These are phyloP conservation scores for Cadophora gregata DNA, from an alignment of 2,329 filamentous ascomycete species.

Conservation along the genomic window DNA sequence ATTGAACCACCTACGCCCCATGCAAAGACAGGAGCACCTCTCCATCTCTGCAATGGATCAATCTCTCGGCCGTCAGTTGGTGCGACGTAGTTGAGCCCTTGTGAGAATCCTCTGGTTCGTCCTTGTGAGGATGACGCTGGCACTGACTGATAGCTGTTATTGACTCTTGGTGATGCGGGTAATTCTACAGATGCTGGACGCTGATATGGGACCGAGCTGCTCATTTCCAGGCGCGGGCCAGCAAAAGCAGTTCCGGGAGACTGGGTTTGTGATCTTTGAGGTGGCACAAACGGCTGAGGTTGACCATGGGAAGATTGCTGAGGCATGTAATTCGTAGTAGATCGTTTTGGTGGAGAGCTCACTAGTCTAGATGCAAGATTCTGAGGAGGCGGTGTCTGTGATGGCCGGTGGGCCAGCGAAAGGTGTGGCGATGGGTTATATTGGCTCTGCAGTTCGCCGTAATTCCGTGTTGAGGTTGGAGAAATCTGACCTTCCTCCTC, in stretches of 20 bases:
- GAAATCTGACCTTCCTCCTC: conserved; percentile 59
- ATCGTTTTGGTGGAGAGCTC: conserved; percentile 62
- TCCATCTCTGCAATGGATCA: conserved; percentile 89
- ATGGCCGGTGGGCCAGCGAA: conserved; percentile 45
- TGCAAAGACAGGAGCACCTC: conserved; percentile 81
- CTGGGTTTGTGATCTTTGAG: conserved; percentile 66
- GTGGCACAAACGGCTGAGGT: conserved; percentile 53
- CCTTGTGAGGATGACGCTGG: conserved; percentile 31
- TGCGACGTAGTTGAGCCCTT: conserved; percentile 62
- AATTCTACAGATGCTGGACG: conserved; percentile 57
- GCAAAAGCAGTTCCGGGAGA: conserved; percentile 63
- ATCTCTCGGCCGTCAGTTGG: conserved; percentile 70
- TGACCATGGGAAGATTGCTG: conserved; percentile 33
- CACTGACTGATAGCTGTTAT: conserved; percentile 24
- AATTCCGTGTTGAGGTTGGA: conserved; percentile 38
- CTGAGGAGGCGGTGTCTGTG: conserved; percentile 58
- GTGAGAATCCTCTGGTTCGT: conserved; percentile 58
- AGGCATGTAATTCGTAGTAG: conserved; percentile 58
- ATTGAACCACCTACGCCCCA: conserved; percentile 89
- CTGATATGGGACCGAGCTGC: conserved; percentile 49
- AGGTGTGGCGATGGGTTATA: conserved; percentile 39
- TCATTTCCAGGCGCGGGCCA: conserved; percentile 49
- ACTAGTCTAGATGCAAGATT: conserved; percentile 49
- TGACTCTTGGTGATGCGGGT: conserved; percentile 37
- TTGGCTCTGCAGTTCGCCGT: conserved; percentile 32